Percentiles rank a stretch among this genome's conserved stretches.
Conservation (phyloP, 805 yeast genomes). For the Candida silvatica region DNA sequence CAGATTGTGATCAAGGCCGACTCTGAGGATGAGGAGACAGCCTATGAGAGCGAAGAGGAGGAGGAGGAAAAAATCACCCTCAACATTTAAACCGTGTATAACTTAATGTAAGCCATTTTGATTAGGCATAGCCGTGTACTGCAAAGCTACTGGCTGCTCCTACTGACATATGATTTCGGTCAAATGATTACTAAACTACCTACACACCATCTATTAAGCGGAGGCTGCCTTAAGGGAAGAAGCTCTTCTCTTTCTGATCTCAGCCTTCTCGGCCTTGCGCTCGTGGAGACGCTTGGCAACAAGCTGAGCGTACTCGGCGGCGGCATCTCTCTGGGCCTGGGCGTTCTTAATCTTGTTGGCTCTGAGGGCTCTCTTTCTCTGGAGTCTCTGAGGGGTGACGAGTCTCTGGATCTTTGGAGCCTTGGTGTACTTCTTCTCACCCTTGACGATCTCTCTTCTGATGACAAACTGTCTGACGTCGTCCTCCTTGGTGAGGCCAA, state of each 20-base stretch:
- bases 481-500: slow-evolving; percentile 92
- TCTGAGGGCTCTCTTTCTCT: slow-evolving; percentile 96
- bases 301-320: slow-evolving; percentile 99
- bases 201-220: background rate
- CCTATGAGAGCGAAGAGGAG: slow-evolving; percentile 1
- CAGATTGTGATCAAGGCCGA: too few species aligned
- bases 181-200: too few species aligned
- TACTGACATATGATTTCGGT: too few species aligned
- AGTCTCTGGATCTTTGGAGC: slow-evolving; percentile 99
- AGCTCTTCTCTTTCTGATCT: slow-evolving; percentile 99
- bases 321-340: slow-evolving; percentile 99
- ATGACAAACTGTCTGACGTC: slow-evolving; percentile 87
- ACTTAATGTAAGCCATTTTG: too few species aligned
- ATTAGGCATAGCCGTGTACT: too few species aligned
- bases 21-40: slow-evolving; percentile 9
- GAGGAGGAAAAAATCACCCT: background rate
- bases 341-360: slow-evolving; percentile 94
- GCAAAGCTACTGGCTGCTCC: too few species aligned
- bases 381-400: slow-evolving; percentile 97
- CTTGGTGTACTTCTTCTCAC: slow-evolving; percentile 98
- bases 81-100: background rate
- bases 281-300: slow-evolving; percentile 97
- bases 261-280: slow-evolving; percentile 98
- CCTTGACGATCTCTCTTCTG: slow-evolving; percentile 97
- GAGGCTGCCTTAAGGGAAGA: slow-evolving; percentile 81